phyloP scores from a whole-genome alignment of 805 yeast genomes.

The Sugiyamaella qingdaonensis region DNA sequence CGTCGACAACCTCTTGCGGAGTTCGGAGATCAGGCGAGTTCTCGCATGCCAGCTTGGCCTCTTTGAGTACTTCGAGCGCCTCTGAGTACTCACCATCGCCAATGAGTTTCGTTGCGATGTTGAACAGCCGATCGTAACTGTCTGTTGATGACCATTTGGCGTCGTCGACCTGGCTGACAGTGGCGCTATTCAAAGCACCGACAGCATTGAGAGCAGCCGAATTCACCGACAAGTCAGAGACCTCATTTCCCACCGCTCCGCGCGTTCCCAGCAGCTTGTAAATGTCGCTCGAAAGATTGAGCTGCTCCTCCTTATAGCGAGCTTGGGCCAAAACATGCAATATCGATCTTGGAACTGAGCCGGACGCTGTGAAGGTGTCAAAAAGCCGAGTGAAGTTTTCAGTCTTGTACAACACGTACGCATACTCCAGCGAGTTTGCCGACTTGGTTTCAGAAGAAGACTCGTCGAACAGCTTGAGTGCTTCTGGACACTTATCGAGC shows the following conservation, averaged over 20 bases:
- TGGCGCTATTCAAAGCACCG: not conserved
- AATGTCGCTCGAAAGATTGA: conserved; percentile 40
- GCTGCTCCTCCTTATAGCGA: conserved; percentile 46
- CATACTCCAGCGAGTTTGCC: conserved; percentile 40
- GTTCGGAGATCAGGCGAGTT: conserved; percentile 34
- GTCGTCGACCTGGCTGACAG: not conserved
- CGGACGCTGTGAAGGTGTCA: conserved; percentile 1
- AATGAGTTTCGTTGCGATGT: conserved; percentile 50
- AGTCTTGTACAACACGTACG: conserved; percentile 57
- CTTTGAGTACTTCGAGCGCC: conserved; percentile 43
- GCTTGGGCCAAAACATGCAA: conserved; percentile 53
- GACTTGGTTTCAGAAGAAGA: not conserved
- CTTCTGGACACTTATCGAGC: conserved; percentile 51
- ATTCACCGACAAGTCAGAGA: conserved; percentile 54
- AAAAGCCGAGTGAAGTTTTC: conserved; percentile 40
- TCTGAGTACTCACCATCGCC: conserved; percentile 37
- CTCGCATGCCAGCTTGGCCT: conserved; percentile 44
- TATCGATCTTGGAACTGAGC: conserved; percentile 32
- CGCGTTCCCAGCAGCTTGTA: conserved; percentile 29
- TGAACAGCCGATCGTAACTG: conserved; percentile 58
- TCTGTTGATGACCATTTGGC: not conserved
- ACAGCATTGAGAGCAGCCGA: conserved; percentile 59
- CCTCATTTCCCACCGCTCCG: conserved; percentile 34
- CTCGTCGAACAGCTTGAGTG: conserved; percentile 39
- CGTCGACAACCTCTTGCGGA: conserved; percentile 45